A percentile compares a stretch with the other conserved stretches of the same genome.
Conservation (phyloP, 305 asterid genomes). For the Fraxinus nigra region DNA sequence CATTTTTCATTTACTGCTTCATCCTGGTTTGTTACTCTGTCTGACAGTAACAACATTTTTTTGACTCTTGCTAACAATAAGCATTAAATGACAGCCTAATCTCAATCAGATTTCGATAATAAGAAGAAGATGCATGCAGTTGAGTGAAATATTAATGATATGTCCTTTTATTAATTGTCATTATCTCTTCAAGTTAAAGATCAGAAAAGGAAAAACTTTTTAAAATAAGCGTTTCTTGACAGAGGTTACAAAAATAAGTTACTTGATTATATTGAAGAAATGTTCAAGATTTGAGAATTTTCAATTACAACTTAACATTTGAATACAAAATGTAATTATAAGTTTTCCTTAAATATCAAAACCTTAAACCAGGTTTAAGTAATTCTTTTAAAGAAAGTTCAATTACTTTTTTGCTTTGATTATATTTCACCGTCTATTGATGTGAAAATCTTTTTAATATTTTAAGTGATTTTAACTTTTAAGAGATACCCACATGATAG, state of each 20-base stretch:
- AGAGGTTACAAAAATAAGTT: conserved; percentile 10
- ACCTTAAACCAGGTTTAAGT: neutral
- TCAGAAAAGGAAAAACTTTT: conserved; percentile 13
- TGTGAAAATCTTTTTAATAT: neutral
- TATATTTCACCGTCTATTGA: neutral
- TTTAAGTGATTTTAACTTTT: conserved; percentile 4
- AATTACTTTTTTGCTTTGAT: neutral
- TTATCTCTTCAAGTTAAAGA: conserved; percentile 9
- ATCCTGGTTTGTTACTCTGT: neutral
- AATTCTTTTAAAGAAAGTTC: neutral
- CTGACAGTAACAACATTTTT: neutral
- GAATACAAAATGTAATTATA: neutral
- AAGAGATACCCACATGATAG: conserved; percentile 10
- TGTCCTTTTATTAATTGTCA: conserved; percentile 14
- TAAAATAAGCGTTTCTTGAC: neutral
- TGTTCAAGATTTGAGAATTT: conserved; percentile 11
- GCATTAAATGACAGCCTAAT: neutral
- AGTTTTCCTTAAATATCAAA: conserved; percentile 11
- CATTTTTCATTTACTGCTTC: conserved; percentile 4
- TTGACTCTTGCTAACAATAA: neutral
- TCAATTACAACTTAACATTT: conserved; percentile 27
- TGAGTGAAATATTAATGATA: conserved; percentile 13
- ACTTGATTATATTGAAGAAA: conserved; percentile 1
- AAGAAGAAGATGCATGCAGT: conserved; percentile 9
- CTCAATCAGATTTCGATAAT: conserved; percentile 21